phyloP scores from a whole-genome alignment of 352 stramenopile species.

The Phytophthora sansomeana region DNA sequence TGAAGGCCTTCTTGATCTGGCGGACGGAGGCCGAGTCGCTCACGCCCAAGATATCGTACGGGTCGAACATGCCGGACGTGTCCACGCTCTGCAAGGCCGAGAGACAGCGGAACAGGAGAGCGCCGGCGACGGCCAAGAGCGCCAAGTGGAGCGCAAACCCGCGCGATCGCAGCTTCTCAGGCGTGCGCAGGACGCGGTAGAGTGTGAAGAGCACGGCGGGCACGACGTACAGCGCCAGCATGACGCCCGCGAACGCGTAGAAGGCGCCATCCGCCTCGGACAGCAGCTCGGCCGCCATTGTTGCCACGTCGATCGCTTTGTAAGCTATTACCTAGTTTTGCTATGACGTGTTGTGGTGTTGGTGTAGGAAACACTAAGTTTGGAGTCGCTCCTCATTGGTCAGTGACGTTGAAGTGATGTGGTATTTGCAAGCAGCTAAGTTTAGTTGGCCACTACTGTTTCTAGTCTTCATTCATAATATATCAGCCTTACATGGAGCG shows the following conservation, averaged over 20 bases:
- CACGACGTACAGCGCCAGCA: slow-evolving; percentile 83
- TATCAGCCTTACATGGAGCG: no score
- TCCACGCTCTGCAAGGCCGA: slow-evolving; percentile 74
- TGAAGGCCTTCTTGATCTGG: slow-evolving; percentile 84
- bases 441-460: slow-evolving; percentile 1
- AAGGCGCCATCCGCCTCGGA: slow-evolving; percentile 82
- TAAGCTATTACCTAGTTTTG: no score
- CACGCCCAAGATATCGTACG: slow-evolving; percentile 87
- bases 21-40: slow-evolving; percentile 55
- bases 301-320: slow-evolving; percentile 22
- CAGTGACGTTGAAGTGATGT: not conserved
- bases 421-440: not conserved
- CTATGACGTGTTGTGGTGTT: no score
- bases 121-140: slow-evolving; percentile 56
- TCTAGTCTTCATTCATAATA: no score
- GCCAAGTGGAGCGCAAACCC: slow-evolving; percentile 60
- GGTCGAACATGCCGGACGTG: slow-evolving; percentile 83
- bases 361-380: no score
- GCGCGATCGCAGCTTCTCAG: slow-evolving; percentile 56
- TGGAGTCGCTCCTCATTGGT: no score
- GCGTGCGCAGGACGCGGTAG: slow-evolving; percentile 55
- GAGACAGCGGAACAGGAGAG: slow-evolving; percentile 58
- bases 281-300: slow-evolving; percentile 39
- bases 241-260: slow-evolving; percentile 85
- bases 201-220: slow-evolving; percentile 63